Evolutionary conservation across 2,329 filamentous ascomycete genomes (phyloP).

Genomic region (Aureobasidium mangrovei): DNA sequence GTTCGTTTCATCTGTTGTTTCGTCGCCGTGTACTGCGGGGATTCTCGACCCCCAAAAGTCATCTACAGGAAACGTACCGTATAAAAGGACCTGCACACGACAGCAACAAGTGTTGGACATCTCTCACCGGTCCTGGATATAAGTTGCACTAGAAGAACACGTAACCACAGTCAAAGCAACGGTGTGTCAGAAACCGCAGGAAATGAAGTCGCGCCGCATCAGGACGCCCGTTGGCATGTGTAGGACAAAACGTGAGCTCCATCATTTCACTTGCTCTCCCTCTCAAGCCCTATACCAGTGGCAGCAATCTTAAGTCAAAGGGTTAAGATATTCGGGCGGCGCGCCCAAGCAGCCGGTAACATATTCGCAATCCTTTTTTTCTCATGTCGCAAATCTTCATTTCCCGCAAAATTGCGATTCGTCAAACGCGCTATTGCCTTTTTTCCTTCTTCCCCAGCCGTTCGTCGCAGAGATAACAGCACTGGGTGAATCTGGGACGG

Average conservation of each 20-base stretch:
- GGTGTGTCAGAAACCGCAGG: background rate
- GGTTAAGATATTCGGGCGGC: background rate
- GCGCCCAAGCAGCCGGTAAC: background rate
- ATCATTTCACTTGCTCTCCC: too few species aligned
- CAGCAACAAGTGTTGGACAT: too few species aligned
- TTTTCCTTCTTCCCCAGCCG: background rate
- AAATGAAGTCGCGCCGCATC: background rate
- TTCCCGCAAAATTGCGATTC: constrained; percentile 7
- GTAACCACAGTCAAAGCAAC: background rate
- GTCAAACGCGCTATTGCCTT: background rate
- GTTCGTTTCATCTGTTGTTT: constrained; percentile 7
- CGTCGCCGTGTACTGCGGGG: background rate
- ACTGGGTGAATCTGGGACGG: background rate
- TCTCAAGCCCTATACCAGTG: too few species aligned
- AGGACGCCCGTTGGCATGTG: background rate
- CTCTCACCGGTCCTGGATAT: background rate
- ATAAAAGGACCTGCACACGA: background rate
- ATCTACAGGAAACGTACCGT: background rate
- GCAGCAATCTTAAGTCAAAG: background rate
- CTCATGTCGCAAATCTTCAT: constrained; percentile 5
- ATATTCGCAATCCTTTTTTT: background rate
- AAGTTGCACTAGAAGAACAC: background rate
- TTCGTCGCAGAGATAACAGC: background rate
- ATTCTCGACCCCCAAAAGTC: background rate
- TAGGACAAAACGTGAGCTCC: background rate